Base-by-base conservation (phyloP, 768 basidiomycete genomes). In the Termitomyces sp. region DNA sequence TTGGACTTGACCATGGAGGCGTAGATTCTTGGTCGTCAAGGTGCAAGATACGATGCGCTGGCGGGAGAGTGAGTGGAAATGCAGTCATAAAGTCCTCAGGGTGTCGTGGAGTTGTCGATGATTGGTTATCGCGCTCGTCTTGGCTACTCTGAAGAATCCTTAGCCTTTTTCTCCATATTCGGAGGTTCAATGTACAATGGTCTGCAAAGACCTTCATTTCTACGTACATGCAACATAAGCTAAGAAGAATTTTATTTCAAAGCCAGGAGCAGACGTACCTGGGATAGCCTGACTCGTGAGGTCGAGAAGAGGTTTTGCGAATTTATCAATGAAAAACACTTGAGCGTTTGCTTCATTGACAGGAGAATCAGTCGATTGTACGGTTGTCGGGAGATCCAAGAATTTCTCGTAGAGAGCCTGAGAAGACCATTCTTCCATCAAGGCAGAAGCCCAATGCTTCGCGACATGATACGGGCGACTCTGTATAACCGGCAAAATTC, bases 391-490 rank as follows among this genome's bases (percentile, higher is more conserved):
- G 32, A 98, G 76, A 36, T 85, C 80, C 54, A 93, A 83, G 55
- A 85, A 81, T 61, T 83, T 80, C 70, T 99, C 97, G 4, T 98
- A 80, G n/a, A 80, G 75, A 2, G 93, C 90, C 70, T 99, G 97
- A 12, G 84, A 84, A 8, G 83, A 79, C 97, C 97, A 98, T 73
- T 99, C 97, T 54, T 86, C 79, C 72, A 88, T 83, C 40, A 99
- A 73, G 2, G 92, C 94, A 14, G 84, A 78, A 8, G 94, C 94
- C 97, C 97, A 99, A 61, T 92, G 86, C 65, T 90, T 85, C 3
- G 93, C 92, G 14, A 97, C 91, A n/a, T 84, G 76, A 61, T 92
- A 90, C 1, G 97, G 96, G 20, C 96, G 94, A 61, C 88, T 88
- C 95, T 98, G 49, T 14, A 26, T 65, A 35, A 45, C 57, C 8